A percentile compares a stretch with the other conserved stretches of the same genome.
These are phyloP conservation scores for Raffaelea deltoideospora DNA, from an alignment of 2,329 filamentous ascomycete species.

Conservation along the genomic window DNA sequence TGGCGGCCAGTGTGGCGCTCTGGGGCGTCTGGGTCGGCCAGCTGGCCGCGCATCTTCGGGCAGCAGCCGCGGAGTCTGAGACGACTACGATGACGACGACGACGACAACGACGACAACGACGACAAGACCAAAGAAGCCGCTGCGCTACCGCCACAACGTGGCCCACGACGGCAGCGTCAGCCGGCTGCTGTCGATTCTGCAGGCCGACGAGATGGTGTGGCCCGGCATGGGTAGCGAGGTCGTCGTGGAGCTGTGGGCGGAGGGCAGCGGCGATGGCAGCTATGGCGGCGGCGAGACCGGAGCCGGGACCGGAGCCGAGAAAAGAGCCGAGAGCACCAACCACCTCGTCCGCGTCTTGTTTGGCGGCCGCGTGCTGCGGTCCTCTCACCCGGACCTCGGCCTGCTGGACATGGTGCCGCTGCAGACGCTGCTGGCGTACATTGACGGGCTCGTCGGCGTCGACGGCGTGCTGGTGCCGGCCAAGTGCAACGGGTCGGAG, in stretches of 20 bases:
- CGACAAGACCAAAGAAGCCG: constrained; percentile 8
- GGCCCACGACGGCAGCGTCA: constrained; percentile 63
- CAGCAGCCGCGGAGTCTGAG: background rate
- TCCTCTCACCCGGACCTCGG: constrained; percentile 58
- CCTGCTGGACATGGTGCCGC: constrained; percentile 53
- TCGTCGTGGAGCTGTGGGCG: constrained; percentile 60
- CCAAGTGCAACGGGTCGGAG: constrained; percentile 9
- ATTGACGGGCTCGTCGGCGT: constrained; percentile 55
- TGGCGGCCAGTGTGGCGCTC: constrained; percentile 44
- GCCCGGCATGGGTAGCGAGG: constrained; percentile 70
- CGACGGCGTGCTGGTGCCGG: constrained; percentile 20
- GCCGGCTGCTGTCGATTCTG: constrained; percentile 50
- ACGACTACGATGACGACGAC: too few relatives aligned
- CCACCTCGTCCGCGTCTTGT: constrained; percentile 51
- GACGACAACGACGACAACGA: constrained; percentile 22
- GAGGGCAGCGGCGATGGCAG: constrained; percentile 13
- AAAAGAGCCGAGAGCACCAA: background rate
- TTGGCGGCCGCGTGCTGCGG: constrained; percentile 48
- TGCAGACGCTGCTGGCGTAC: constrained; percentile 50
- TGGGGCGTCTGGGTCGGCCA: constrained; percentile 66
- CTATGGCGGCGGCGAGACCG: constrained; percentile 3
- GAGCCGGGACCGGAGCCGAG: constrained; percentile 2
- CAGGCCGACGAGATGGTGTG: constrained; percentile 67
- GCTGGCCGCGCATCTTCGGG: constrained; percentile 48
- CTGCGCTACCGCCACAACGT: constrained; percentile 57